Evolutionary conservation across 108 stramenopile species (phyloP).

Genomic region (Skeletonema marinoi): DNA sequence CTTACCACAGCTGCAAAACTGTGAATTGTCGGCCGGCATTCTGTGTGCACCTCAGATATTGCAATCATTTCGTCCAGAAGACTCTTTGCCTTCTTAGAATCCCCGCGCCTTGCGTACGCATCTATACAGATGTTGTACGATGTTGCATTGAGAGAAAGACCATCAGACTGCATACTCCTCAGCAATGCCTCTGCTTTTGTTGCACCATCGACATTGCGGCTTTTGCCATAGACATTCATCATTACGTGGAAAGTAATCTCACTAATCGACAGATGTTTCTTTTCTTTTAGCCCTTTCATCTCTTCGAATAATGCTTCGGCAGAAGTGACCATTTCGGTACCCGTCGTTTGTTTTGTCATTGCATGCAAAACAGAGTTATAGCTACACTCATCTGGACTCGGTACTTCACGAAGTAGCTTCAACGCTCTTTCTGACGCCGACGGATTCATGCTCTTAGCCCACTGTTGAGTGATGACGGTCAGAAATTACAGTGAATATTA

Average conservation of each 20-base stretch:
- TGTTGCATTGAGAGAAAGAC: slow-evolving; percentile 5
- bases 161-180: slow-evolving; percentile 39
- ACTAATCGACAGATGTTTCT: slow-evolving; percentile 10
- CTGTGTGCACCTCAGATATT: slow-evolving; percentile 16
- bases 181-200: slow-evolving; percentile 52
- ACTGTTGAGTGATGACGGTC: not conserved
- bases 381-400: slow-evolving; percentile 28
- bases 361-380: slow-evolving; percentile 40
- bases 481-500: not conserved
- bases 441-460: slow-evolving; percentile 36
- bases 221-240: slow-evolving; percentile 40
- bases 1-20: slow-evolving; percentile 46
- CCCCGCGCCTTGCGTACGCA: slow-evolving; percentile 41
- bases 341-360: slow-evolving; percentile 25
- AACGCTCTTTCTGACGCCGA: slow-evolving; percentile 31
- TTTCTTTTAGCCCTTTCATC: slow-evolving; percentile 11
- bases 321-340: slow-evolving; percentile 5
- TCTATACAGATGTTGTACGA: slow-evolving; percentile 52
- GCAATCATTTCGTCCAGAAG: slow-evolving; percentile 40
- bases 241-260: slow-evolving; percentile 32
- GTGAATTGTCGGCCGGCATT: slow-evolving; percentile 39
- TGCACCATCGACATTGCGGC: slow-evolving; percentile 31
- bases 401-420: slow-evolving; percentile 29
- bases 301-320: slow-evolving; percentile 30
- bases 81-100: slow-evolving; percentile 19